Conservation (phyloP, 169 alveolate species). For the Plasmodium cynomolgi region DNA sequence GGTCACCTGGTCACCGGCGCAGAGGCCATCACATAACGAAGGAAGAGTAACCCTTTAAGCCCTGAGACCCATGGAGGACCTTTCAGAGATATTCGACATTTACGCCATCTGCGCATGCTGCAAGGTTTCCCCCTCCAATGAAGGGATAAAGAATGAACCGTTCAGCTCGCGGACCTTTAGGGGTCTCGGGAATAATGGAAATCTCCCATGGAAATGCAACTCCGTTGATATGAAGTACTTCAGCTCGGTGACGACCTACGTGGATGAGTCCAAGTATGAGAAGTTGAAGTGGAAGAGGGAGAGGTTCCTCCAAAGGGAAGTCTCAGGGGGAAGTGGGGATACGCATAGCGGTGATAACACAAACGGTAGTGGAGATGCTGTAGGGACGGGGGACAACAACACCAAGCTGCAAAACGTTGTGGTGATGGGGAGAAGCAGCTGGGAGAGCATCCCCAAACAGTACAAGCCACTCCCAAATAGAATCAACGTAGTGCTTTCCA, state of each 20-base stretch:
- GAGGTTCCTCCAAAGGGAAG: not conserved
- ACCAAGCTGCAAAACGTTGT: constrained; percentile 88
- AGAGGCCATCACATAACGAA: not conserved
- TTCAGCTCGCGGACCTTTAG: constrained; percentile 25
- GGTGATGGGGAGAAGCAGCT: constrained; percentile 97
- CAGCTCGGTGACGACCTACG: constrained; percentile 83
- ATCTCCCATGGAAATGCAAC: constrained; percentile 93
- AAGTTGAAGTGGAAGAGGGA: constrained; percentile 48
- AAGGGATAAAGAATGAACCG: constrained; percentile 9
- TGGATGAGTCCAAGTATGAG: constrained; percentile 35
- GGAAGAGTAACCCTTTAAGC: not conserved
- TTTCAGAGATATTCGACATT: constrained; percentile 48
- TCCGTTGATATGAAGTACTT: constrained; percentile 90
- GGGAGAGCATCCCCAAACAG: constrained; percentile 92
- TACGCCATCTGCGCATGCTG: constrained; percentile 73
- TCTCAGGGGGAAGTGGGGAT: not conserved
- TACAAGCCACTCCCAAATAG: constrained; percentile 90
- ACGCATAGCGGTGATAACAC: constrained; percentile 24
- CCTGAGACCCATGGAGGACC: constrained; percentile 10
- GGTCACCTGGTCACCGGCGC: not conserved
- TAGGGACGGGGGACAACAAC: not conserved
- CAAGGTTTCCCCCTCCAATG: constrained; percentile 18
- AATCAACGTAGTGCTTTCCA: constrained; percentile 90
- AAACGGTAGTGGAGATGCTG: not conserved
- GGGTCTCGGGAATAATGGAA: constrained; percentile 91